Percentiles rank a stretch among this genome's conserved stretches.
Conservation (phyloP, 2,329 filamentous ascomycete genomes). For the Gnomoniopsis sp. region DNA sequence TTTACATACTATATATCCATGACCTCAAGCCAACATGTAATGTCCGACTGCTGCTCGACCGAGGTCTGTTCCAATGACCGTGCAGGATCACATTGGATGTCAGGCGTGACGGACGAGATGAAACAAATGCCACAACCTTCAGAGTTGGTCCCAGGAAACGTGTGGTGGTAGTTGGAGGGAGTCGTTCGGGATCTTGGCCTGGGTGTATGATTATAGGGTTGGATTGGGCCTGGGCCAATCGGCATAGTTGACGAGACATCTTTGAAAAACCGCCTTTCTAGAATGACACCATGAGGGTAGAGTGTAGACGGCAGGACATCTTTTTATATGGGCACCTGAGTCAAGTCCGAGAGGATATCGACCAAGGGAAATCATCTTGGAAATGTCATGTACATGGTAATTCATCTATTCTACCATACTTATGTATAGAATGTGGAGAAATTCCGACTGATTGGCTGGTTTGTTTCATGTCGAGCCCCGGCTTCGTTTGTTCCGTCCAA, state of each 20-base stretch:
- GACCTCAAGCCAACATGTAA: neutral
- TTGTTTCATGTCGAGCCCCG: neutral
- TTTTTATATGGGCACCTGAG: neutral
- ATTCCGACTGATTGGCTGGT: neutral
- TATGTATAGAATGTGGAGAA: neutral
- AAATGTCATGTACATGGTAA: neutral
- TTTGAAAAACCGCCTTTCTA: neutral
- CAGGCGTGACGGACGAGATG: neutral
- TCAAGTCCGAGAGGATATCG: neutral
- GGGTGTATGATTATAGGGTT: neutral
- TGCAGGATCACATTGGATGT: neutral
- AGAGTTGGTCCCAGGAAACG: neutral
- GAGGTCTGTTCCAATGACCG: neutral
- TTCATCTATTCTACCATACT: neutral
- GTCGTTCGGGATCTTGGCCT: neutral
- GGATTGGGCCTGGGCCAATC: neutral
- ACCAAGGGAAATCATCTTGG: neutral
- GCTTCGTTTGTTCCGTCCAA: neutral
- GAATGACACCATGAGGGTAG: neutral
- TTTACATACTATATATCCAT: neutral
- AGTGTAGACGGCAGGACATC: neutral
- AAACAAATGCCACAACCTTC: neutral
- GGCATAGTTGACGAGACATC: neutral
- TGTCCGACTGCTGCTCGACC: neutral
- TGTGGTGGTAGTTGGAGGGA: neutral